Conservation (phyloP, 352 stramenopile genomes). For the Phytophthora palmivora region DNA sequence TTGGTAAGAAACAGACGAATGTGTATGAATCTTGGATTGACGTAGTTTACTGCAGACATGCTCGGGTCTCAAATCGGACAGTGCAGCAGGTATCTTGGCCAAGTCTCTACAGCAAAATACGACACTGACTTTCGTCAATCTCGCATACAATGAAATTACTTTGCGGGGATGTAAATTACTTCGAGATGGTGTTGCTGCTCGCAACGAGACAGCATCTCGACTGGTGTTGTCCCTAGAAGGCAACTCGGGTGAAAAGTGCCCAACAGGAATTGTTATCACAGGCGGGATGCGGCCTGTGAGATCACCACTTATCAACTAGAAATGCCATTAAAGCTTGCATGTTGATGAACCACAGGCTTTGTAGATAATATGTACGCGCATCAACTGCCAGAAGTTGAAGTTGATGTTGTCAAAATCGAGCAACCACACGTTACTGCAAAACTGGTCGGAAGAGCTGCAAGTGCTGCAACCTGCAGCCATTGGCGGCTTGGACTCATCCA, state of each 20-base stretch:
- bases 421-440: conserved; percentile 5
- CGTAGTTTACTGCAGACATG: conserved; percentile 46
- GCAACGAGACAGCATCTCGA: conserved; percentile 23
- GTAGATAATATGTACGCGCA: too few species aligned
- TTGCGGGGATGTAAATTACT: conserved; percentile 77
- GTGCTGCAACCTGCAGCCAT: conserved; percentile 6
- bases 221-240: conserved; percentile 42
- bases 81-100: conserved; percentile 54
- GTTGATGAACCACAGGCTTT: neutral
- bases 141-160: conserved; percentile 84
- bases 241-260: conserved; percentile 48
- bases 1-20: conserved; percentile 49
- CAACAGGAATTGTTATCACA: conserved; percentile 40
- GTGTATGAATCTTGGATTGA: neutral
- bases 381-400: conserved; percentile 1
- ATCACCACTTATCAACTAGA: conserved; percentile 18
- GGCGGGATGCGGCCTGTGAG: conserved; percentile 31
- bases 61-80: conserved; percentile 71
- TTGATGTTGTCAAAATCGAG: conserved; percentile 9
- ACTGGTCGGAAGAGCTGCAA: conserved; percentile 17
- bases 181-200: conserved; percentile 49
- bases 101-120: conserved; percentile 53
- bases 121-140: conserved; percentile 56
- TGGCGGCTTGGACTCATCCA: conserved; percentile 10
- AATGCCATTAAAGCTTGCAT: neutral